Evolutionary conservation across 2,329 filamentous ascomycete species (phyloP), one percentile per base, ranked within the genome.

Genomic region (Penicillium sp.): DNA sequence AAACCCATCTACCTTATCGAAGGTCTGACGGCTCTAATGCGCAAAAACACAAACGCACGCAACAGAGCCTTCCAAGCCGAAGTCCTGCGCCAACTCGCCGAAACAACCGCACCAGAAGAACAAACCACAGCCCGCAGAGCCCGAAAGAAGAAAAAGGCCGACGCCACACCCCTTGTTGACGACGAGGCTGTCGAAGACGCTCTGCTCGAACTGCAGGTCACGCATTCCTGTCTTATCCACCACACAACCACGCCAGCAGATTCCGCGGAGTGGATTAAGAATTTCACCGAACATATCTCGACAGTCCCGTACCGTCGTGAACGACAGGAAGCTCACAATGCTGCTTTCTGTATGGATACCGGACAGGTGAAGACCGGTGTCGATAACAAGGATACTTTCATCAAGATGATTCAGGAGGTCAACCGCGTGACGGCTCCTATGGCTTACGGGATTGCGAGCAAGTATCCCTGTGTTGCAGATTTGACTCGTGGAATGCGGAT

Each of bases 281-380:
- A 82, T 34, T 90, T 92, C 65, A 93, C 90, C 0, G 87, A 92
- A 66, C 87, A 93, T 69, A 86, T 93, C 47, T 89, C 88, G 8
- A 89, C 86, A 1, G 85, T 89, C 22, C 89, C 89, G 0, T 92
- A 92, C 71, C 84, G 84, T 14, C 70, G 66, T 7, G 74, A 79
- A 53, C 70, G 74, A 32, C 75, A 77, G 52, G 79, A 81, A 1
- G 68, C 76, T 2, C 85, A 78, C 16, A 72, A 77, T 62, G 71
- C 76, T 4, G 73, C 82, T 0, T 93, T 93, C 70, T 92, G 89
- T 73, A 92, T 92, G 87, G 89, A 90, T 51, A 78, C 79, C 1
- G 89, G 89, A 0, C 89, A 93, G 72, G 87, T 93, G 40, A 85
- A 84, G 53, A 83, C 85, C 0, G 89, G 89, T 29, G 83, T 88